Evolutionary conservation across 352 stramenopile species (phyloP), one percentile per base, ranked within the genome.

Genomic region (Pythium biforme): DNA sequence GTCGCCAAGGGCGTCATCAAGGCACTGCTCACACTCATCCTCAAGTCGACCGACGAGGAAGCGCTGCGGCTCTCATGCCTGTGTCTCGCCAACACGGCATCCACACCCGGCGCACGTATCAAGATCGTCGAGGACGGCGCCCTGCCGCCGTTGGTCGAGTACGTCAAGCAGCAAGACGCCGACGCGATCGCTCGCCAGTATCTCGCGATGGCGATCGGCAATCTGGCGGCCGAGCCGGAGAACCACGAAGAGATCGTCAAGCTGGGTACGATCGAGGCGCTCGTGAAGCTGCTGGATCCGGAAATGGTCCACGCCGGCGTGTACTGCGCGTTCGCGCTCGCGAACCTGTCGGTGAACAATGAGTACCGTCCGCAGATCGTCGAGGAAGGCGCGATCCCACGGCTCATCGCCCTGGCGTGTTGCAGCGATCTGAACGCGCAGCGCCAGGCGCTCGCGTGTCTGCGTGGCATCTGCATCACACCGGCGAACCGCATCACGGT

Each of bases 181-280:
- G 93, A 99, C 68, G 81, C 89, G 27, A 89, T 98, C 53, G 92
- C 86, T n/a, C 85, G 94, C 59, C 94, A 98, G 68, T 99, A 98
- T 57, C 81, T 92, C 27, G 96, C 96, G 2, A 98, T 99, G 93
- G 85, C 85, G 15, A 77, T 99, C 39, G 96, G 96, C 7, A 99
- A 99, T 64, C 64, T 99, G 49, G 90, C 97, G 3, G 94, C 94
- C 11, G 94, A 99, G 46, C 85, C 89, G 0, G 90, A 96, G 31
- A 98, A 95, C 56, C 96, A 99, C 68, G 93, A 99, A 65, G 89
- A 97, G 27, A 96, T 99, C 47, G 88, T 98, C 23, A 94, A 98
- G 57, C 67, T 95, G 4, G 80, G 85, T 40, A 83, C 83, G 5
- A 96, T 98, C 34, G 77, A 85, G 49, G 73, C 90, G n/a, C 75